phyloP scores from a whole-genome alignment of 495 filamentous ascomycete species.

The Alectoria sarmentosa region DNA sequence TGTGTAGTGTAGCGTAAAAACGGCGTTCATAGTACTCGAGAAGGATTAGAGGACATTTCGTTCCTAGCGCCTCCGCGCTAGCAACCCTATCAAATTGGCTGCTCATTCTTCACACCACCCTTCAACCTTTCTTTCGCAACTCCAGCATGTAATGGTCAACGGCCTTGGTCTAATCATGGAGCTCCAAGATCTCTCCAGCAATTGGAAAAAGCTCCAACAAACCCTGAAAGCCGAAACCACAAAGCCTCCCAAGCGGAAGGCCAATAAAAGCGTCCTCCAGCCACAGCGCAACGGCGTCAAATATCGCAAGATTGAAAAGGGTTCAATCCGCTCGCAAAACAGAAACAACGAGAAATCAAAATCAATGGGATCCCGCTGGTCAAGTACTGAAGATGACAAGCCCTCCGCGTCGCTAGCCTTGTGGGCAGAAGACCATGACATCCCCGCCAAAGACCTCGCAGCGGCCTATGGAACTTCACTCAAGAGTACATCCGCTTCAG shows the following conservation, averaged over 20 bases:
- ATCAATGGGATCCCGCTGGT: constrained; percentile 8
- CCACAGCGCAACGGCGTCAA: constrained; percentile 20
- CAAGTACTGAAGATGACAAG: constrained; percentile 18
- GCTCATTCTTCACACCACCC: too few species aligned
- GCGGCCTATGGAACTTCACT: constrained; percentile 45
- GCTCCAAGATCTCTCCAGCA: constrained; percentile 44
- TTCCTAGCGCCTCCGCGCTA: neutral
- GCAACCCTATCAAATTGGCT: constrained; percentile 4
- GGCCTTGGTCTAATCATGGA: constrained; percentile 33
- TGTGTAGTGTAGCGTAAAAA: neutral
- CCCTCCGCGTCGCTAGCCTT: constrained; percentile 32
- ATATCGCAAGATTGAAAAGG: constrained; percentile 13
- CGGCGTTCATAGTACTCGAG: neutral
- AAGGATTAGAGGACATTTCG: too few species aligned
- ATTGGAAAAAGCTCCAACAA: constrained; percentile 71
- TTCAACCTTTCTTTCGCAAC: neutral
- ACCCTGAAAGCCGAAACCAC: constrained; percentile 48
- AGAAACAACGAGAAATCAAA: neutral
- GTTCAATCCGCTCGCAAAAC: neutral
- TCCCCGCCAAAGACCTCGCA: constrained; percentile 52
- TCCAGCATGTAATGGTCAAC: constrained; percentile 2
- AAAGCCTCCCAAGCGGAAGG: constrained; percentile 18
- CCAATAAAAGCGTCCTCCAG: constrained; percentile 14
- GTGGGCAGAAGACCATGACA: constrained; percentile 53
- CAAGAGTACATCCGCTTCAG: constrained; percentile 16